Base-by-base conservation (phyloP, 2,329 filamentous ascomycete genomes). In the Cordyceps javanica region DNA sequence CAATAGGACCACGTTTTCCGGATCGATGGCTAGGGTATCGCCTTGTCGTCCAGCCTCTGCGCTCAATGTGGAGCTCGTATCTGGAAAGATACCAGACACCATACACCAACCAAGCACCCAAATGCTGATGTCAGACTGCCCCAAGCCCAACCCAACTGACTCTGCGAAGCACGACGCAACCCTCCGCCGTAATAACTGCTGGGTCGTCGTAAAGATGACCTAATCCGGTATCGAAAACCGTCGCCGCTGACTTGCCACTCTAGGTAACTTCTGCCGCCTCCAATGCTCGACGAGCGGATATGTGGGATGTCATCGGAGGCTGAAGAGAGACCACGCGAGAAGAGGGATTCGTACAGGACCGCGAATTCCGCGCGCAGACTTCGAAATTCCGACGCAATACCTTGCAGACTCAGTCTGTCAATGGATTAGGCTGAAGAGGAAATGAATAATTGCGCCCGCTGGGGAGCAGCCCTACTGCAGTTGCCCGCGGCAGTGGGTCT, bases 121-220 rank as follows among this genome's bases (percentile, higher is more conserved):
- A n/a, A 14, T 54, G 51, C 51, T 54, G 51, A 54, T 54, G 51
- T 54, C 51, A 54, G 51, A 54, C 39, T 54, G 51, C 26, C 13
- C 28, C n/a, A n/a, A n/a, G 26, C 13, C 51, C 44, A 36, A 34
- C 14, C n/a, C 26, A 16, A 39, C 19, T 19, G 36, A n/a, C 21
- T 36, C 30, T 38, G 42, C 16, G 13, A 39, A 3, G 38, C 14
- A 19, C 39, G 25, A 55, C 10, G 26, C 46, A 23, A 39, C 16
- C 32, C n/a, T 13, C 32, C 26, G 51, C 41, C 41, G 38, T 2
- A 38, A 32, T 32, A 13, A 23, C 21, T 32, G 54, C 54, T 25
- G 54, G 42, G 26, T 50, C 36, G 26, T 56, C 45, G 54, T 41
- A 26, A 50, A 41, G 32, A 56, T 56, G 45, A 44, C 54, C 54